Percentiles rank a stretch among this genome's conserved stretches.
Conservation (phyloP, 78 protist species). For the Diacronema lutheri region DNA sequence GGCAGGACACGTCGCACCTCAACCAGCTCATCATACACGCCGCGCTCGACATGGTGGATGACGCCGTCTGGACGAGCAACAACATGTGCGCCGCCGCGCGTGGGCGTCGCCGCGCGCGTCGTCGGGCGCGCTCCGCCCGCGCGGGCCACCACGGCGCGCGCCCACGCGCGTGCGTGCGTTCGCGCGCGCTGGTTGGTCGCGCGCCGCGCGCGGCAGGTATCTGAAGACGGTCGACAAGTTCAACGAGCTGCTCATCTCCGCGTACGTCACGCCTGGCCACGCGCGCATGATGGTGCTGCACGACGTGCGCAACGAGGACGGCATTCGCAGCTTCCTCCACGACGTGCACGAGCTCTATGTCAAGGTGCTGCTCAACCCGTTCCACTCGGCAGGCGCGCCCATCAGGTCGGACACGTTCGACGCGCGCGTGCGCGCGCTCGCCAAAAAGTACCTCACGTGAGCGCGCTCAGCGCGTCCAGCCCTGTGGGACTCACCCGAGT, state of each 20-base stretch:
- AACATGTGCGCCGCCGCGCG: conserved; percentile 17
- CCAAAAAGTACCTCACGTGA: no score
- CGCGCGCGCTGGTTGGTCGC: background rate
- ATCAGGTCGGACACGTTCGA: no score
- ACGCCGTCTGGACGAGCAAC: conserved; percentile 54
- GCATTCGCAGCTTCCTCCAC: conserved; percentile 35
- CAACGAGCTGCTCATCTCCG: conserved; percentile 58
- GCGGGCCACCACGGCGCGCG: no score
- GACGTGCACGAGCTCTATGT: conserved; percentile 60
- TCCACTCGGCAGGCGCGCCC: background rate
- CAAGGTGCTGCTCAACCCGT: conserved; percentile 22
- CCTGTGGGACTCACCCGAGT: no score
- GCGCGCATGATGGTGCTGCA: conserved; percentile 47
- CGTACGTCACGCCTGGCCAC: conserved; percentile 54
- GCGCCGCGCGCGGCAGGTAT: conserved; percentile 8
- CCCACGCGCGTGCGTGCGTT: background rate
- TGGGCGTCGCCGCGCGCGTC: no score
- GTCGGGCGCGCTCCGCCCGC: no score
- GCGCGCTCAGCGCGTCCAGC: no score
- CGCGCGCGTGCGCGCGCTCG: no score
- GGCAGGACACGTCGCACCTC: background rate
- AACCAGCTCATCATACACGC: conserved; percentile 60
- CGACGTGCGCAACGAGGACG: conserved; percentile 42
- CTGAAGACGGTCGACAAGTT: conserved; percentile 54
- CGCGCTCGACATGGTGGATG: conserved; percentile 64